Evolutionary conservation across 345 rosid genomes (phyloP), one percentile per base, ranked within the genome.

Genomic region (Salix arbutifolia): DNA sequence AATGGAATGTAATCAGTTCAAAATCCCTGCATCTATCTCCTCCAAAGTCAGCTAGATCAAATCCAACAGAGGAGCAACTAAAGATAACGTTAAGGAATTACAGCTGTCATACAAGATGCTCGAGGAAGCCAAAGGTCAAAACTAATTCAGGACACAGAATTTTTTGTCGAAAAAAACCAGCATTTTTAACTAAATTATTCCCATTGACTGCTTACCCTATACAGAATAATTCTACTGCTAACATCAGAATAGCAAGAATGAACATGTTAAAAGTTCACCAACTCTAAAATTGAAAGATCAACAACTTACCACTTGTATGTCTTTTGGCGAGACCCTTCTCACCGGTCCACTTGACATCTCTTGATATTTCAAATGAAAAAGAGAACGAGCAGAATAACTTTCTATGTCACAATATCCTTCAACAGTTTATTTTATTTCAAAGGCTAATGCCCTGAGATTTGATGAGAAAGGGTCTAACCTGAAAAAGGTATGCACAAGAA

Each of bases 291-390:
- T 28, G 18, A 78, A 74, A 83, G 62, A 40, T 72, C 28, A 74
- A 78, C 52, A 64, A 40, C 87, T 84, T 84, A 94, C 98, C 89
- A 91, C 84, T 83, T 94, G 97, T 76, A 94, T 94, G 81, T 94
- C 97, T 85, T 88, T 89, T 56, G 92, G 92, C 16, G 94, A 92
- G 44, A 94, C 97, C 85, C 95, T 87, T 80, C 92, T 91, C 64
- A 80, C 90, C 9, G 90, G 56, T 83, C 91, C 95, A 81, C 85
- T 92, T 1, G 97, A 91, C 98, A 94, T 94, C 60, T 71, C 72
- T 78, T 30, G 52, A 79, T 65, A 58, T 76, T 70, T 68, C 26
- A 78, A 65, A 48, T 13, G 70, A 77, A 19, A 67, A 38, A 18
- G 30, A 12, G 60, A 40, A 26, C 53, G 65, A 74, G 70, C 26